phyloP scores from a whole-genome alignment of 306 rosid genomes.

The Cyclanthera cordifolia region DNA sequence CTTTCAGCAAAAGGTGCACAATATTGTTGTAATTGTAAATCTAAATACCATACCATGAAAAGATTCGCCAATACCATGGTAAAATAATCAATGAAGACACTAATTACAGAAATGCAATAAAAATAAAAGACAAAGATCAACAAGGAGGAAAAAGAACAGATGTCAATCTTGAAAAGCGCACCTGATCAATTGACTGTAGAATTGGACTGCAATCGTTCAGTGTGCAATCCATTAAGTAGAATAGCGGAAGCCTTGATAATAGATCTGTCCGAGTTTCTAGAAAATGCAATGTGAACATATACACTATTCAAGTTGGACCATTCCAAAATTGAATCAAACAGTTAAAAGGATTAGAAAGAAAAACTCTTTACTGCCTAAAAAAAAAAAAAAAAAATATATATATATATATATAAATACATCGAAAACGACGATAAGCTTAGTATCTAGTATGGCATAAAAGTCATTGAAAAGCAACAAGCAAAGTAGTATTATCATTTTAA shows the following conservation, averaged over 20 bases:
- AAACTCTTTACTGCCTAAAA: no score
- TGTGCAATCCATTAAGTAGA: conserved; percentile 85
- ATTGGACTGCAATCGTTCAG: conserved; percentile 66
- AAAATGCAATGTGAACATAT: conserved; percentile 15
- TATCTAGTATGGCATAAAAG: neutral
- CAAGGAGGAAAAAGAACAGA: neutral
- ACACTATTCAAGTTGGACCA: neutral
- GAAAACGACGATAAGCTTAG: neutral
- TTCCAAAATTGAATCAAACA: neutral
- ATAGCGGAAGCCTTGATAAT: conserved; percentile 43
- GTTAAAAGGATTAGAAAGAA: no score
- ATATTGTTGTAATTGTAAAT: neutral
- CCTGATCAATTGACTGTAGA: conserved; percentile 63
- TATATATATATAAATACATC: no score
- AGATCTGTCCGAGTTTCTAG: conserved; percentile 40
- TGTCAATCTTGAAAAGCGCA: conserved; percentile 18
- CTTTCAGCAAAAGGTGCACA: neutral
- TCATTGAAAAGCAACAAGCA: neutral
- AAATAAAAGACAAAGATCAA: neutral
- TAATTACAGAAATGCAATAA: neutral
- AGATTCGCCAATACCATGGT: neutral
- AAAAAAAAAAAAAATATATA: no score
- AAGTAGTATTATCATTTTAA: conserved; percentile 4
- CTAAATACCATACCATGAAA: neutral
- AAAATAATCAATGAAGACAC: neutral